Base-by-base conservation (phyloP, 805 yeast genomes). In the Candida schatavii region DNA sequence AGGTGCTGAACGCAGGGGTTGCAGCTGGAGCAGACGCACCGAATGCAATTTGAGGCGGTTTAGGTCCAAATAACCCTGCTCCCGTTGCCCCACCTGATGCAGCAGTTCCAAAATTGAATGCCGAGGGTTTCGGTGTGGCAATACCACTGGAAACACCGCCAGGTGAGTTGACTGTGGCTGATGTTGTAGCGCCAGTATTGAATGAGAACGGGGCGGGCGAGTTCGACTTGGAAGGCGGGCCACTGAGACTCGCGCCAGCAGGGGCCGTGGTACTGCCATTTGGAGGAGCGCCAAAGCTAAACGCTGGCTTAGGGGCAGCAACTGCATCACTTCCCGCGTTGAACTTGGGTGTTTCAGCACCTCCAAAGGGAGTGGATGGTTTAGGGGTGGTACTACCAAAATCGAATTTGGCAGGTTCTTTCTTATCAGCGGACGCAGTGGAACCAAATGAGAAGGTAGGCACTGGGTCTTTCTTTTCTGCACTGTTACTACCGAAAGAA, bases 361-460 rank as follows among this genome's bases (percentile, higher is more conserved):
- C 43, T 2, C 45, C 27, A 31, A 42, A 36, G 13, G 45, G 40
- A 2, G 52, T 20, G 10, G 42, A 17, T 14, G 44, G 21, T 29
- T 28, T 37, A 14, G 37, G 11, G 5, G 31, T 11, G 20, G 33
- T 26, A 18, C 20, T 36, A 34, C 39, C 40, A 35, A 27, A 34
- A 22, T 21, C 32, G 19, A 18, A 15, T 6, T 6, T 18, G 6
- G n/a, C 15, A 29, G 6, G 18, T 6, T 29, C n/a, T 7, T 13
- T 6, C 15, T 29, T 29, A 29, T 29, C 32, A 15, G 32, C 5
- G 6, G 32, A 29, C 4, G 21, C 21, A 15, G 44, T 32, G 15
- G 25, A 40, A 6, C 54, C 57, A 40, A 57, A 54, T 7, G 50
- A 37, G 32, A 54, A 51, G 15, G 40, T 6, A 19, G 47, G 46